These are phyloP conservation scores for Aspergillus sp. DNA, from an alignment of 2,329 filamentous ascomycete genomes.

Conservation along the genomic window DNA sequence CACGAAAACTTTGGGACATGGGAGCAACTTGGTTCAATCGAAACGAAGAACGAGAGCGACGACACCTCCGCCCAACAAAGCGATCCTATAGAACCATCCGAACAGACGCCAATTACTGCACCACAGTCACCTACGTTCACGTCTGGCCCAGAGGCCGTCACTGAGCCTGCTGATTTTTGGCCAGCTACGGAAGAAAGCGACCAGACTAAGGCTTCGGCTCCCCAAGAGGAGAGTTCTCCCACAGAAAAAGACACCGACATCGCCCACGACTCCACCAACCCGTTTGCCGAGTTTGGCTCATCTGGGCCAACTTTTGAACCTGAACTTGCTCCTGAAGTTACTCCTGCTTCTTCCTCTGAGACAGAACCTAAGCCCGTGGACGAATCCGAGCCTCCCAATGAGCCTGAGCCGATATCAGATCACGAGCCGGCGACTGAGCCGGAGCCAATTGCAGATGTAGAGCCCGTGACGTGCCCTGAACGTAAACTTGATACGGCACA, in stretches of 20 bases:
- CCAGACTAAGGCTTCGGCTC: background rate
- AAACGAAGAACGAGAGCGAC: slow-evolving; percentile 12
- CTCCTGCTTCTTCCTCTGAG: background rate
- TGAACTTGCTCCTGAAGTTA: background rate
- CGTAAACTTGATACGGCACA: slow-evolving; percentile 2
- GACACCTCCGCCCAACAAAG: slow-evolving; percentile 7
- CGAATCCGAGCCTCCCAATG: background rate
- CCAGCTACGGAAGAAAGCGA: slow-evolving; percentile 6
- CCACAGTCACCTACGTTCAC: slow-evolving; percentile 24
- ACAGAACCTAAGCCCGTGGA: background rate
- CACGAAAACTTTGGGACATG: slow-evolving; percentile 13
- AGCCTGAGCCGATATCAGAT: background rate
- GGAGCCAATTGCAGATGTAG: background rate
- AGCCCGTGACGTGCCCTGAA: slow-evolving; percentile 7
- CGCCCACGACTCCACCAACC: background rate
- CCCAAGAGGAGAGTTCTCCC: background rate
- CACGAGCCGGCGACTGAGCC: background rate
- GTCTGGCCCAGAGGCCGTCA: slow-evolving; percentile 4
- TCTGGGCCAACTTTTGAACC: background rate
- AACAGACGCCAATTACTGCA: slow-evolving; percentile 23
- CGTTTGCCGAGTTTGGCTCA: background rate
- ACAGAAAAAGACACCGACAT: background rate
- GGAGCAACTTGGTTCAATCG: slow-evolving; percentile 10
- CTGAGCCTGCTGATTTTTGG: background rate
- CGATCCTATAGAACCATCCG: slow-evolving; percentile 13